Base-by-base conservation (phyloP, 1,284 basidiomycete species). In the Austroboletus novae-zelandiae region DNA sequence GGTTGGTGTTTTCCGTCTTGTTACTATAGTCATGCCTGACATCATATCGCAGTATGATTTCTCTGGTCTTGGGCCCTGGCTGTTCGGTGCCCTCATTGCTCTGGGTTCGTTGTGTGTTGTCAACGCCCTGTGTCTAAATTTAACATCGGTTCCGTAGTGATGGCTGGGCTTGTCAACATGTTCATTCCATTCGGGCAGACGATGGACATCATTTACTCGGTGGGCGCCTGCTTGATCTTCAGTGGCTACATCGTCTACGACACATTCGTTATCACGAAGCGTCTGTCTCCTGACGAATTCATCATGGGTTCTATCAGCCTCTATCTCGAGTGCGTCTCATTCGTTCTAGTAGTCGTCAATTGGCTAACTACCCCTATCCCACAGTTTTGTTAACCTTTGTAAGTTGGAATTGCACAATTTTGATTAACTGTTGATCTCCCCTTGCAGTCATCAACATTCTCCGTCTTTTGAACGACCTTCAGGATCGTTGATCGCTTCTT, bases 211-310 rank as follows among this genome's bases (percentile, higher is more conserved):
- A 71, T 90, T 55, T 87, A 84, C 58, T 86, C 91, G n/a, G 74
- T 80, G 30, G 81, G 81, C n/a, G 92, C 87, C 9, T 84, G 82
- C 58, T 72, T 94, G 40, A 68, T 95, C 51, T 95, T 95, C 75
- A 89, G 86, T 56, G 89, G 84, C 34, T 91, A 91, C 61, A 76
- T 91, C 57, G 81, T 91, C 57, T 94, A 87, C 64, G 92, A 95
- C 66, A 96, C 93, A 2, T 91, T 87, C 68, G 67, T 84, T 53
- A 91, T 96, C 70, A 90, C 87, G 69, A 82, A 80, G 55, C 80
- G 83, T 49, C 73, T 94, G 32, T 89, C 86, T 13, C 89, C 91
- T 1, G 92, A 94, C 57, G 93, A 95, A 65, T 94, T 81, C 71
- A 92, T 94, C 55, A 74, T 93, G 72, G 92, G 85, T 43, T 79